Conservation (phyloP, 768 basidiomycete species). For the Termitomyces sp. region DNA sequence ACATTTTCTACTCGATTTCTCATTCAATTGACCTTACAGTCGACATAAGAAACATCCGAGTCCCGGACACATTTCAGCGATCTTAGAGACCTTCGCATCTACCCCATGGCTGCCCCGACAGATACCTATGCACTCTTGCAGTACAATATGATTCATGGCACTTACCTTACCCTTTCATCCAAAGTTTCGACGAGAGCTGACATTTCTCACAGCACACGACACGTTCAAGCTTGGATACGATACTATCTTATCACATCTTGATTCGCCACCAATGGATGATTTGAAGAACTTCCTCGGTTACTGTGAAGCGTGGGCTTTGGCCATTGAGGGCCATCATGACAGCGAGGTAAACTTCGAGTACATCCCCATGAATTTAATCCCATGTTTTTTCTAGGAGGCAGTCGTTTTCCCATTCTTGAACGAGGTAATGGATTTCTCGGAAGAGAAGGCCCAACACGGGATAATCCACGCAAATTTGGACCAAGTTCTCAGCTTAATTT, state of each 20-base stretch:
- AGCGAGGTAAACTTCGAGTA: constrained; percentile 23
- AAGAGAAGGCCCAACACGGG: constrained; percentile 33
- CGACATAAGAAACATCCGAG: not conserved
- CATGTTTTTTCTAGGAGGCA: constrained; percentile 17
- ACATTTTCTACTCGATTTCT: no score
- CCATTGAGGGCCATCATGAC: constrained; percentile 32
- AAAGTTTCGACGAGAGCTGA: not conserved
- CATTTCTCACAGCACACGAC: constrained; percentile 24
- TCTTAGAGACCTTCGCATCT: not conserved
- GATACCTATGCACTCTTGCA: constrained; percentile 17
- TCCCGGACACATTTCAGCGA: not conserved
- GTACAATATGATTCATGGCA: constrained; percentile 15
- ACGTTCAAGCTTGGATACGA: constrained; percentile 34
- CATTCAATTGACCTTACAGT: no score
- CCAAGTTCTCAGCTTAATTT: constrained; percentile 21
- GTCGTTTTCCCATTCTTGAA: constrained; percentile 33
- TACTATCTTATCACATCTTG: constrained; percentile 30
- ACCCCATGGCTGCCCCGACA: constrained; percentile 15
- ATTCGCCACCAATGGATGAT: constrained; percentile 30
- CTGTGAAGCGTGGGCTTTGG: constrained; percentile 31
- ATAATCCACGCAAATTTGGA: constrained; percentile 27
- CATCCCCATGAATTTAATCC: not conserved
- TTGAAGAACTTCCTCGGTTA: constrained; percentile 37
- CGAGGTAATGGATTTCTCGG: constrained; percentile 33
- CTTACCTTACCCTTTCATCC: not conserved